Conservation (phyloP, 2,329 filamentous ascomycete genomes). For the Aspergillus fumigatus region DNA sequence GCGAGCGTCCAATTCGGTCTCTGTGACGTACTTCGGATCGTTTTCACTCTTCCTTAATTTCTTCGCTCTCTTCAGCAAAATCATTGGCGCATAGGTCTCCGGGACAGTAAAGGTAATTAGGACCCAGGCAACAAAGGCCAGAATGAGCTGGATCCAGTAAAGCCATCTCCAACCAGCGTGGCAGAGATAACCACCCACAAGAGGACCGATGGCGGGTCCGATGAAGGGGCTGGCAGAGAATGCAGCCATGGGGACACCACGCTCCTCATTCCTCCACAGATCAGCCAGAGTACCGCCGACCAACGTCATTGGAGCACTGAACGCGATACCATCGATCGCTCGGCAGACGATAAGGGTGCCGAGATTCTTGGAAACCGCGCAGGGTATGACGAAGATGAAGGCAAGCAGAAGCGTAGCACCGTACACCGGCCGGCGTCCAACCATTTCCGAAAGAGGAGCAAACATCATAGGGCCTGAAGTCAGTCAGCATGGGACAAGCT, state of each 20-base stretch:
- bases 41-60: conserved; percentile 68
- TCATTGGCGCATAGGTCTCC: conserved; percentile 79
- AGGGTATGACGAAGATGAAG: conserved; percentile 75
- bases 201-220: conserved; percentile 71
- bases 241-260: conserved; percentile 81
- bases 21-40: conserved; percentile 66
- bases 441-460: conserved; percentile 71
- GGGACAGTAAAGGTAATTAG: conserved; percentile 84
- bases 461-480: conserved; percentile 66
- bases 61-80: conserved; percentile 65
- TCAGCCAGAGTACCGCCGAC: conserved; percentile 80
- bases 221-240: conserved; percentile 80
- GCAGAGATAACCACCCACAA: conserved; percentile 71
- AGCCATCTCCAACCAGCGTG: conserved; percentile 79
- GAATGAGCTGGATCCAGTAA: conserved; percentile 81
- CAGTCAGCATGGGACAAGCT: conserved; percentile 8
- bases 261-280: conserved; percentile 78
- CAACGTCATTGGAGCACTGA: conserved; percentile 80
- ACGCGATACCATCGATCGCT: conserved; percentile 75
- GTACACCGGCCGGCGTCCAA: conserved; percentile 69
- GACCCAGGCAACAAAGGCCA: conserved; percentile 64
- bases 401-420: conserved; percentile 63
- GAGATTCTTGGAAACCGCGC: conserved; percentile 72
- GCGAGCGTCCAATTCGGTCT: conserved; percentile 71
- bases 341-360: conserved; percentile 71